Percentiles rank a stretch among this genome's conserved stretches.
Conservation (phyloP, 1,139 yeast genomes). For the Zygoascus hellenicus region DNA sequence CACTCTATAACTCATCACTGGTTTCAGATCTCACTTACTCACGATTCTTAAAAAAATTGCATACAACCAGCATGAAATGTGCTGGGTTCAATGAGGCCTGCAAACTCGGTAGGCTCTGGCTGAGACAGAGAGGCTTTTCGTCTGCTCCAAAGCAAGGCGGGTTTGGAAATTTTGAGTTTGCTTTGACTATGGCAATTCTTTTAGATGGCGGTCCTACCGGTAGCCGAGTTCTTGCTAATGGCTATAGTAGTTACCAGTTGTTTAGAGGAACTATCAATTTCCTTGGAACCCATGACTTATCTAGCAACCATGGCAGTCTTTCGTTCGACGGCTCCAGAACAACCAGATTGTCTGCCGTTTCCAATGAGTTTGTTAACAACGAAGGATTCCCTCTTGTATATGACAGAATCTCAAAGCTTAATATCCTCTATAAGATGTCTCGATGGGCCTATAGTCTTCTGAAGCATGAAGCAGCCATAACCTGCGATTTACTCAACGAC, state of each 20-base stretch:
- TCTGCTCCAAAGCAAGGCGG: constrained; percentile 56
- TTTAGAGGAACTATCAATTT: constrained; percentile 83
- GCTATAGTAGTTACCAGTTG: constrained; percentile 87
- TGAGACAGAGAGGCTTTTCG: constrained; percentile 75
- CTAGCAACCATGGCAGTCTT: constrained; percentile 16
- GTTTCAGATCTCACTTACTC: constrained; percentile 63
- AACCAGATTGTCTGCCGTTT: background rate
- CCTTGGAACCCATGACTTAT: constrained; percentile 70
- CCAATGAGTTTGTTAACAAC: background rate
- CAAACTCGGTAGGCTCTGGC: constrained; percentile 82
- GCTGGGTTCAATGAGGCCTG: constrained; percentile 89
- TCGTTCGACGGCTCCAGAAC: constrained; percentile 4
- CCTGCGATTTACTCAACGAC: constrained; percentile 66
- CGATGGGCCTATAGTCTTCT: constrained; percentile 58
- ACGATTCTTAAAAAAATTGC: constrained; percentile 66
- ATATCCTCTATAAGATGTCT: constrained; percentile 78
- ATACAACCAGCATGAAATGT: constrained; percentile 67
- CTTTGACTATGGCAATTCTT: constrained; percentile 71
- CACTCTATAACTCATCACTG: constrained; percentile 76
- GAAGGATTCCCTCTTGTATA: constrained; percentile 42
- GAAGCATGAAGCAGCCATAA: constrained; percentile 60
- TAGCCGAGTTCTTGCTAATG: constrained; percentile 55
- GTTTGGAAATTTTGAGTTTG: constrained; percentile 89
- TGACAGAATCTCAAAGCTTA: constrained; percentile 68
- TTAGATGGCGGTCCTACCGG: constrained; percentile 58